These are phyloP conservation scores for Begonia fuchsioides DNA, from an alignment of 306 rosid species.

Conservation along the genomic window DNA sequence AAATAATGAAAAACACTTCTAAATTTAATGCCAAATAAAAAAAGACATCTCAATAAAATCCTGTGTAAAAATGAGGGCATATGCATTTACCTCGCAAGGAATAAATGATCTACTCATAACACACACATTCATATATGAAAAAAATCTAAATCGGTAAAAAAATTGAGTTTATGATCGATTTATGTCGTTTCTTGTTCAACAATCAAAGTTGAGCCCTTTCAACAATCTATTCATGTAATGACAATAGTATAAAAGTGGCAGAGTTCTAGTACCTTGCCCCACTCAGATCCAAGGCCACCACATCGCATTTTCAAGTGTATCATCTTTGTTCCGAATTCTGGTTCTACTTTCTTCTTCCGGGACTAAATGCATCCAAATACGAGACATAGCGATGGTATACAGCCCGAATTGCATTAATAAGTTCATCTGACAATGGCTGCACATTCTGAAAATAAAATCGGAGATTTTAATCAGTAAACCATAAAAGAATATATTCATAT, in stretches of 20 bases:
- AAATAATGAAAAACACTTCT: conserved; percentile 1
- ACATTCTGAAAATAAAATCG: conserved; percentile 33
- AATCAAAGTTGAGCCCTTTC: too few species aligned
- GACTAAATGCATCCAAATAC: conserved; percentile 79
- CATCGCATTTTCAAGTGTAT: conserved; percentile 88
- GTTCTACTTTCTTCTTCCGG: conserved; percentile 84
- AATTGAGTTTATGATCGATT: too few species aligned
- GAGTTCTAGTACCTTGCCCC: conserved; percentile 72
- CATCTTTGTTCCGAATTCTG: conserved; percentile 75
- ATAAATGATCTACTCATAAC: too few species aligned
- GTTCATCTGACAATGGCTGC: conserved; percentile 45
- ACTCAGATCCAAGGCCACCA: conserved; percentile 62
- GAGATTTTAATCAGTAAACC: conserved; percentile 6
- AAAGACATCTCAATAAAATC: too few species aligned
- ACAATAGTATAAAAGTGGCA: not conserved
- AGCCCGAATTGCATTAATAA: conserved; percentile 42
- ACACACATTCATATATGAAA: too few species aligned
- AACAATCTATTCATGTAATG: too few species aligned
- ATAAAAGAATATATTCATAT: not conserved
- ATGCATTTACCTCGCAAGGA: too few species aligned
- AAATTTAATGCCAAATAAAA: too few species aligned
- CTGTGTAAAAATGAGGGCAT: too few species aligned
- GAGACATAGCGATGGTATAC: conserved; percentile 46
- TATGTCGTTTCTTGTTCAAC: too few species aligned
- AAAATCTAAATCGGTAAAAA: too few species aligned